Conservation (phyloP, 2,329 filamentous ascomycete genomes). For the Graphium sp. region DNA sequence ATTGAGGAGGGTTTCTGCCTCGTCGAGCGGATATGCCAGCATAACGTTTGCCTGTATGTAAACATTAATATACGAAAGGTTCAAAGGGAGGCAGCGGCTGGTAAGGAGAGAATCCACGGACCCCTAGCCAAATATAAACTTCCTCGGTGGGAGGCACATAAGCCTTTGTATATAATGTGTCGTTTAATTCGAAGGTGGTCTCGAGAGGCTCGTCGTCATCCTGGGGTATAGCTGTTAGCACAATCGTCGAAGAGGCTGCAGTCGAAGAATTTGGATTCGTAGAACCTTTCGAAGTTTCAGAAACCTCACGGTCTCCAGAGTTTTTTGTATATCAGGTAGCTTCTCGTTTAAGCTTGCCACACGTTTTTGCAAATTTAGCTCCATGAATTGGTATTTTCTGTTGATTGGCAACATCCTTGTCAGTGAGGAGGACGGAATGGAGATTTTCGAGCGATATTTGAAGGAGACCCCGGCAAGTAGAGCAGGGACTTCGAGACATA, state of each 20-base stretch:
- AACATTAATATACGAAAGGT: background rate
- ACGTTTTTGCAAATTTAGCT: conserved; percentile 76
- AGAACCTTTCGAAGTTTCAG: conserved; percentile 57
- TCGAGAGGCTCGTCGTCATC: conserved; percentile 55
- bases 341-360: conserved; percentile 76
- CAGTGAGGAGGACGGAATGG: too few species aligned
- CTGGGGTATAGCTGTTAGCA: conserved; percentile 10
- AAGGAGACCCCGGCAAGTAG: too few species aligned
- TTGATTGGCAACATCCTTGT: conserved; percentile 7
- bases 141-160: conserved; percentile 69
- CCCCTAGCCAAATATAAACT: conserved; percentile 93
- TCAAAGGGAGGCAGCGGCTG: too few species aligned
- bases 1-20: conserved; percentile 64
- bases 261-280: background rate
- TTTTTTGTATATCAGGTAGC: conserved; percentile 94
- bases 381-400: conserved; percentile 99
- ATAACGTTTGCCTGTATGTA: conserved; percentile 75
- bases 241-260: background rate
- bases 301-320: conserved; percentile 79
- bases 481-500: too few species aligned
- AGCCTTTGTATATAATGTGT: conserved; percentile 85
- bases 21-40: conserved; percentile 81
- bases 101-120: conserved; percentile 26
- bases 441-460: too few species aligned
- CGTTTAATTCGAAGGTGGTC: conserved; percentile 91